Evolutionary conservation across 2,329 filamentous ascomycete genomes (phyloP), one percentile per base, ranked within the genome.

Genomic region (Fusarium xylarioides): DNA sequence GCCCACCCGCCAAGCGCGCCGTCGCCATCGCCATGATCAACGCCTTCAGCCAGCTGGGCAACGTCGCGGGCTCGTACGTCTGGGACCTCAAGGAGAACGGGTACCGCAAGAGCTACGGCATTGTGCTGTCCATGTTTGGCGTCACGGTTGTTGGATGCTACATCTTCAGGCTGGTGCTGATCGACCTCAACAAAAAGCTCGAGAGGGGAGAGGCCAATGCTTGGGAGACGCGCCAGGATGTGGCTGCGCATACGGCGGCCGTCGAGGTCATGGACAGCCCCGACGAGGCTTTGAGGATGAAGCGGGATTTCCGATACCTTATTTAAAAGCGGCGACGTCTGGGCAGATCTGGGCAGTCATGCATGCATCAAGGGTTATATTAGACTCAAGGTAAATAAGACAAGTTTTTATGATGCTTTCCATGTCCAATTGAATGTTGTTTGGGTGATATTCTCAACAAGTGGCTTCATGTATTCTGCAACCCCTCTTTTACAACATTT

Each of bases 61-160:
- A 89, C 76, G 84, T 89, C 2, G 89, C 89, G 0, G 90, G 90
- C 5, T 88, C 86, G 0, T 91, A 91, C 74, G 89, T 91, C 7
- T 91, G 90, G 90, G 82, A 85, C 58, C 83, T 91, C 55, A 81
- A 84, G 30, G 88, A 85, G 0, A 86, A 91, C 69, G 90, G 90
- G 0, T 91, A 85, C 82, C 86, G 90, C 71, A 87, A 89, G 82
- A 91, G 88, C 68, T 91, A 91, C 74, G 90, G 88, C 8, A 90
- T 92, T 63, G 90, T 91, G 10, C 86, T 87, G 19, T 84, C 88
- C 76, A 91, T 91, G 90, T 91, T 91, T 75, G 88, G 88, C 7
- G 74, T 89, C 44, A 88, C 90, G 0, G 86, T 90, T 37, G 40
- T 84, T 0, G 88, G 88, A 10, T 90, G 86, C 79, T 83, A 80